Percentiles rank a stretch among this genome's conserved stretches.
Evolutionary conservation across 441 rosid species (phyloP).

Genomic region (Corymbia citriodora): DNA sequence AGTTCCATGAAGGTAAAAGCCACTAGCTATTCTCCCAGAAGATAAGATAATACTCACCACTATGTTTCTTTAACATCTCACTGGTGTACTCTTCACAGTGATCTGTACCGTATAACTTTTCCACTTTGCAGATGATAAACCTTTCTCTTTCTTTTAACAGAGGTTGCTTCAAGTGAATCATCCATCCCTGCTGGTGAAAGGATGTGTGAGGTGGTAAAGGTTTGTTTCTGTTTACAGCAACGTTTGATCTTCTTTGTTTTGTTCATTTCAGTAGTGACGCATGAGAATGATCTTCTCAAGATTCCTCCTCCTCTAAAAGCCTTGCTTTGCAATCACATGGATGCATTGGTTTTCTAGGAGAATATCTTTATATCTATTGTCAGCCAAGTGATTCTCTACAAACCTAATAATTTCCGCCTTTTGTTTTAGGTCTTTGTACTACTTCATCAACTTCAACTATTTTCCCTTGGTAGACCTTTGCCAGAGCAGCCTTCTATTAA

Average conservation of each 20-base stretch:
- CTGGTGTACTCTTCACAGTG: neutral
- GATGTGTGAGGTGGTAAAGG: conserved; percentile 88
- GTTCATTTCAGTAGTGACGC: neutral
- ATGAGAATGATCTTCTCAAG: neutral
- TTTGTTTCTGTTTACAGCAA: conserved; percentile 21
- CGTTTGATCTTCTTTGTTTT: neutral
- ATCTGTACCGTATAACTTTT: neutral
- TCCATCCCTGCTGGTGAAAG: conserved; percentile 71
- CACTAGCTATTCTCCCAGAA: neutral
- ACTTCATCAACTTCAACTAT: conserved; percentile 83
- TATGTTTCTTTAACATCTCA: neutral
- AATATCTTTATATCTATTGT: neutral
- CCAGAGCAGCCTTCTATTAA: conserved; percentile 72
- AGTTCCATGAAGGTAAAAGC: conserved; percentile 50
- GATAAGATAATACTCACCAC: neutral
- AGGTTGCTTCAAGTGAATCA: conserved; percentile 49
- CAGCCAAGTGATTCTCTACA: neutral
- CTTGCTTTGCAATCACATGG: neutral
- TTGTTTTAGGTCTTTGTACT: conserved; percentile 72
- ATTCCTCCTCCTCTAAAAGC: neutral
- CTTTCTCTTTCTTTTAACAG: conserved; percentile 27
- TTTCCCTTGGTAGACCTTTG: conserved; percentile 65
- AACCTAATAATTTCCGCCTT: conserved; percentile 4
- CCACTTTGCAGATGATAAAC: conserved; percentile 1
- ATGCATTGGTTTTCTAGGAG: neutral